phyloP scores from a whole-genome alignment of 1,284 basidiomycete genomes.

The Lentinula novae-zelandiae region DNA sequence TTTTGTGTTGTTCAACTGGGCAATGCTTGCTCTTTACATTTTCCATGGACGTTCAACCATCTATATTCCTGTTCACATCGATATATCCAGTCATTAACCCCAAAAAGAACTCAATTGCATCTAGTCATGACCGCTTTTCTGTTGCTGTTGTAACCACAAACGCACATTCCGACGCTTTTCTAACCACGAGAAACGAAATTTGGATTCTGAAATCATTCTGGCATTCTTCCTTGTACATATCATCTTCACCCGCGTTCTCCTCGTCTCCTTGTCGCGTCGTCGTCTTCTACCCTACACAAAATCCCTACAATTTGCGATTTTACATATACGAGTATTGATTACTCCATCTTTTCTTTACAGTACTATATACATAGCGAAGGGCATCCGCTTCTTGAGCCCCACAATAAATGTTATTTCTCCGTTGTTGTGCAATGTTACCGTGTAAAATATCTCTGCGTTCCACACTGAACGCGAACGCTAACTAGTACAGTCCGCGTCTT shows the following conservation, averaged over 20 bases:
- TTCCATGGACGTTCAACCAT: neutral
- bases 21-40: neutral
- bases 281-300: too few relatives aligned
- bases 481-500: too few relatives aligned
- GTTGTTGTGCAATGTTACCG: neutral
- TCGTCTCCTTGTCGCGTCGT: neutral
- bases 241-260: too few relatives aligned
- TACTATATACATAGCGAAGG: neutral
- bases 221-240: too few relatives aligned
- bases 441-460: too few relatives aligned
- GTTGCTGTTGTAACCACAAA: too few relatives aligned
- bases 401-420: neutral
- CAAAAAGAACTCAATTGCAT: too few relatives aligned
- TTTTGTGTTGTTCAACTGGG: neutral
- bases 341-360: neutral
- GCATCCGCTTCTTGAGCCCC: slow-evolving; percentile 4
- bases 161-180: too few relatives aligned
- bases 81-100: neutral
- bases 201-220: too few relatives aligned
- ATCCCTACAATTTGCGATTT: neutral
- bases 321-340: neutral
- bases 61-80: neutral
- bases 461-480: too few relatives aligned
- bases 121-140: too few relatives aligned
- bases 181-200: too few relatives aligned